Evolutionary conservation across 2,329 filamentous ascomycete genomes (phyloP).

Genomic region (Neonectria punicea): DNA sequence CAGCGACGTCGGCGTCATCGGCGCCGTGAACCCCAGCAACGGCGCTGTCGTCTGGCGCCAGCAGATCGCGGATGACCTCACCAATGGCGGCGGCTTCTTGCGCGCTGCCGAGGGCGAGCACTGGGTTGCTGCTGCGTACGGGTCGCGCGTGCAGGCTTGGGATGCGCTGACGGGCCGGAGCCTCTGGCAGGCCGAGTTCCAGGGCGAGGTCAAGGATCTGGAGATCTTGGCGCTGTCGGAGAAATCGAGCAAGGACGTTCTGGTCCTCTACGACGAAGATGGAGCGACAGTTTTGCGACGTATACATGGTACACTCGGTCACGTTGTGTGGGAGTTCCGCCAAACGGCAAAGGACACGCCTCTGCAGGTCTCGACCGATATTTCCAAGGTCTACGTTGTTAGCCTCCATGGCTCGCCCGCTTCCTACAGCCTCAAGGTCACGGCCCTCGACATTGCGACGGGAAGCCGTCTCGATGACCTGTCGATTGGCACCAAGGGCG

Average conservation of each 20-base stretch:
- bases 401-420: slow-evolving; percentile 76
- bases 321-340: slow-evolving; percentile 80
- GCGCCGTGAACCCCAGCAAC: slow-evolving; percentile 88
- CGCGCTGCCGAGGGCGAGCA: slow-evolving; percentile 83
- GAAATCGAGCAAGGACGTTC: slow-evolving; percentile 72
- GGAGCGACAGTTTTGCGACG: slow-evolving; percentile 71
- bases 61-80: slow-evolving; percentile 65
- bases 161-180: slow-evolving; percentile 83
- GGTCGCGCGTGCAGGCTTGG: slow-evolving; percentile 80
- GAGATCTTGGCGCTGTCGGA: slow-evolving; percentile 81
- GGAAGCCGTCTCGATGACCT: slow-evolving; percentile 79
- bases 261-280: slow-evolving; percentile 73
- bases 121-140: slow-evolving; percentile 79
- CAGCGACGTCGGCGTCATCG: slow-evolving; percentile 84
- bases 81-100: slow-evolving; percentile 63
- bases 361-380: slow-evolving; percentile 78
- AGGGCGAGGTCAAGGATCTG: slow-evolving; percentile 71
- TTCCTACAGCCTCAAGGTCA: slow-evolving; percentile 81
- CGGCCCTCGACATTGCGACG: slow-evolving; percentile 75
- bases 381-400: slow-evolving; percentile 79
- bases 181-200: slow-evolving; percentile 76
- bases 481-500: slow-evolving; percentile 76
- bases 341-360: slow-evolving; percentile 76
- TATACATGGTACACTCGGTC: slow-evolving; percentile 77
- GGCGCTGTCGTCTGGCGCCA: slow-evolving; percentile 91